phyloP scores from a whole-genome alignment of 441 rosid species.

The Pelargonium citronellum region DNA sequence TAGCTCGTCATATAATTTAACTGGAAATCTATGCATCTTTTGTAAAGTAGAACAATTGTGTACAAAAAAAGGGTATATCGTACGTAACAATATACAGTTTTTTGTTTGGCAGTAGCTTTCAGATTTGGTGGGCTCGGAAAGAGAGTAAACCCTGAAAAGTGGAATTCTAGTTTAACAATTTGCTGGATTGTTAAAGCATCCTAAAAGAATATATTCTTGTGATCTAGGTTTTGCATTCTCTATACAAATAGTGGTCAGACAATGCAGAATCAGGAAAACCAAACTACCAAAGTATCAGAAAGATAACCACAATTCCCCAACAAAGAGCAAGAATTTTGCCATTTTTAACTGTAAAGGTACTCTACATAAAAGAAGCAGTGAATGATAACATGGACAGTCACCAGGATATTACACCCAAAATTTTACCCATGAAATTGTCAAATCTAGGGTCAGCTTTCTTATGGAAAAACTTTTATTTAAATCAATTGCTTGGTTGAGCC shows the following conservation, averaged over 20 bases:
- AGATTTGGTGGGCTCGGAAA: conserved; percentile 2
- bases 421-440: too few species aligned
- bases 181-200: neutral
- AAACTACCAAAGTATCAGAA: too few species aligned
- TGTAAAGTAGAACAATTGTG: neutral
- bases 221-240: neutral
- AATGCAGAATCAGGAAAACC: neutral
- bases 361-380: too few species aligned
- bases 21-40: neutral
- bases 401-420: too few species aligned
- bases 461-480: too few species aligned
- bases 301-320: too few species aligned
- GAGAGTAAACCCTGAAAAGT: neutral
- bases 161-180: neutral
- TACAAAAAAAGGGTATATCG: neutral
- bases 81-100: neutral
- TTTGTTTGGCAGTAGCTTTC: neutral
- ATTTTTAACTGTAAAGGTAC: too few species aligned
- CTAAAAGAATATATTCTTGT: neutral
- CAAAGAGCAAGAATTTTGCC: too few species aligned
- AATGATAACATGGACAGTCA: too few species aligned
- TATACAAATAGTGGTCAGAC: neutral
- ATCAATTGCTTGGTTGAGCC: too few species aligned
- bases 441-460: too few species aligned
- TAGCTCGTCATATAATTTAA: neutral